Conservation (phyloP, 148 eudicot species). For the Rhododendron ferrugineum region DNA sequence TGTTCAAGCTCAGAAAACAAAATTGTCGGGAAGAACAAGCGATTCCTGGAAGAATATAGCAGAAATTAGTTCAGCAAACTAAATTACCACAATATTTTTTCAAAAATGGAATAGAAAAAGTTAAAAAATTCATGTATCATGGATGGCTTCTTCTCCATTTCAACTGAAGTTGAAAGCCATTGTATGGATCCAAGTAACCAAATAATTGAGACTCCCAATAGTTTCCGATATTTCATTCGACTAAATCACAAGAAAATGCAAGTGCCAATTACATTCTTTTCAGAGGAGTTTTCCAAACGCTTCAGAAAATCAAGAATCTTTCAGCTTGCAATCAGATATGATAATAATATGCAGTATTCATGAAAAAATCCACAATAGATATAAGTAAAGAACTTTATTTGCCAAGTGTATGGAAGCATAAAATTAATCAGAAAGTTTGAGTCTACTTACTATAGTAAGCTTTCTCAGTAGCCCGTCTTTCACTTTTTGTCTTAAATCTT, state of each 20-base stretch:
- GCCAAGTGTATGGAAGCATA: neutral
- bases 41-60: neutral
- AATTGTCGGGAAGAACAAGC: neutral
- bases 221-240: neutral
- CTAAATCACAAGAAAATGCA: neutral
- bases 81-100: neutral
- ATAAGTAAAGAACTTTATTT: neutral
- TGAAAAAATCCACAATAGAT: neutral
- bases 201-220: neutral
- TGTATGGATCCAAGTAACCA: neutral
- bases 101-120: neutral
- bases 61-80: neutral
- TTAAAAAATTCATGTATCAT: neutral
- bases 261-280: neutral
- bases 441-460: constrained; percentile 52
- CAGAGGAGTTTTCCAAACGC: neutral
- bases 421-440: neutral
- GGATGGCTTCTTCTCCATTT: neutral
- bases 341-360: neutral
- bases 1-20: neutral
- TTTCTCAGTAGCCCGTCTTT: constrained; percentile 41
- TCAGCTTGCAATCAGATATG: neutral
- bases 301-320: neutral
- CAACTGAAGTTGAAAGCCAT: neutral
- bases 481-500: constrained; percentile 38